Base-by-base conservation (phyloP, 495 filamentous ascomycete species). In the Cladorrhinum samala region DNA sequence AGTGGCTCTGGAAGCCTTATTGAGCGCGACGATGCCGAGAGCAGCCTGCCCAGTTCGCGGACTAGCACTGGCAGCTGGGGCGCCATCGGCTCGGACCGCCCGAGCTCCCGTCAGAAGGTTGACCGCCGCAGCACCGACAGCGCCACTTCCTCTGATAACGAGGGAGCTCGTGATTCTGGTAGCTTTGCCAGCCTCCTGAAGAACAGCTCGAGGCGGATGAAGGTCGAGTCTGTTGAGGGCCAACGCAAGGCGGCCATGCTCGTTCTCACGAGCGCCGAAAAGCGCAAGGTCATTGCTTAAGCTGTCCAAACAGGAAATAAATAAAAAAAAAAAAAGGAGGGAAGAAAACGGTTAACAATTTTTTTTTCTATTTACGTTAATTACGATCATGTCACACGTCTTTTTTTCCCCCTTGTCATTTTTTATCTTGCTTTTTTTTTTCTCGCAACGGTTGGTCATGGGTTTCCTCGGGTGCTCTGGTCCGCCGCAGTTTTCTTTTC, bases 261-360 rank as follows among this genome's bases (percentile, higher is more conserved):
- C 67, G 86, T 96, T 54, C 78, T 95, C 45, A 90, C 84, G 52
- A 89, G 83, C 64, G 88, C 87, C 52, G 90, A 94, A 73, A 95
- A 95, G 82, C 86, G 91, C 65, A 95, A 89, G 77, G 25, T 63
- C 16, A 55, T 49, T 46, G 56, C 53, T 37, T 63, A 57, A 39
- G 42, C 50, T 44, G 18, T 20, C n/a, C n/a, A n/a, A n/a, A n/a
- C n/a, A n/a, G n/a, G n/a, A 19, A 24, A 5, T 17, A 38, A 33
- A 33, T 5, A 33, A 11, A 11, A 11, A 54, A 37, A 39, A 14
- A 23, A 46, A 18, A 53, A 45, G 23, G 30, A 39, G 42, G n/a
- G n/a, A n/a, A 42, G 45, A 38, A 40, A 49, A 45, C 50, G 41
- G 19, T 54, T 49, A 52, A 51, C 53, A 57, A 48, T 54, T 48